Percentiles rank a stretch among this genome's conserved stretches.
Evolutionary conservation across 2,329 filamentous ascomycete species (phyloP).

Genomic region (Pseudogymnoascus sp.): DNA sequence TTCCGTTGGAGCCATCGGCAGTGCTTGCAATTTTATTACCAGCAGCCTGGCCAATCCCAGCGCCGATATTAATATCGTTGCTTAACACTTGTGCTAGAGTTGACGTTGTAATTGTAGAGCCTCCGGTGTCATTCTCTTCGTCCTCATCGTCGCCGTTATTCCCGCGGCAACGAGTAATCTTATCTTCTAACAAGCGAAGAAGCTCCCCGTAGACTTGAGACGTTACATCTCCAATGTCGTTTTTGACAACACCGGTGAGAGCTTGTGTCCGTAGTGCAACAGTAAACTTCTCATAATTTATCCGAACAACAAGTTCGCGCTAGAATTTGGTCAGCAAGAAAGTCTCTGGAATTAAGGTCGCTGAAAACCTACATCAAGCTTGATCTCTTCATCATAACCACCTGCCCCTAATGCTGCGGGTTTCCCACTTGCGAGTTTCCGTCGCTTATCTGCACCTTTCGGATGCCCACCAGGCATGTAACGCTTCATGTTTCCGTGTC

Average conservation of each 20-base stretch:
- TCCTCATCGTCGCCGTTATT: conserved; percentile 44
- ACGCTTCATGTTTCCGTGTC: conserved; percentile 45
- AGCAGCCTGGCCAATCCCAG: conserved; percentile 50
- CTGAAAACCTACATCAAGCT: conserved; percentile 43
- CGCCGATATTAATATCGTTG: conserved; percentile 44
- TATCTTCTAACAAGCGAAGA: conserved; percentile 61
- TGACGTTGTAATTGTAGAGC: conserved; percentile 41
- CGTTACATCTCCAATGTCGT: conserved; percentile 65
- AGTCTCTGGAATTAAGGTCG: background rate
- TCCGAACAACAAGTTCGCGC: conserved; percentile 64
- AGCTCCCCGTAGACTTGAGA: conserved; percentile 71
- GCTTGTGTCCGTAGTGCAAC: conserved; percentile 75
- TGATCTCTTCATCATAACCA: conserved; percentile 35
- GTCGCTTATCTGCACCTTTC: conserved; percentile 38
- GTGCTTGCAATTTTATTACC: conserved; percentile 37
- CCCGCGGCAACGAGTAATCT: conserved; percentile 59
- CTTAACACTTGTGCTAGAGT: conserved; percentile 50
- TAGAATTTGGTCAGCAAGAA: conserved; percentile 34
- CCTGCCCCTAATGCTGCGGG: conserved; percentile 30
- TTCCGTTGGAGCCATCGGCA: background rate
- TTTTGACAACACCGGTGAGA: conserved; percentile 64
- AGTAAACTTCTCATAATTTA: conserved; percentile 79
- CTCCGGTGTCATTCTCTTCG: conserved; percentile 20
- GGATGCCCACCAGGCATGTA: conserved; percentile 27
- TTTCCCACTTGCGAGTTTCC: conserved; percentile 46